These are phyloP conservation scores for Phtheirospermum japonicum DNA, from an alignment of 257 asterid species.

Conservation along the genomic window DNA sequence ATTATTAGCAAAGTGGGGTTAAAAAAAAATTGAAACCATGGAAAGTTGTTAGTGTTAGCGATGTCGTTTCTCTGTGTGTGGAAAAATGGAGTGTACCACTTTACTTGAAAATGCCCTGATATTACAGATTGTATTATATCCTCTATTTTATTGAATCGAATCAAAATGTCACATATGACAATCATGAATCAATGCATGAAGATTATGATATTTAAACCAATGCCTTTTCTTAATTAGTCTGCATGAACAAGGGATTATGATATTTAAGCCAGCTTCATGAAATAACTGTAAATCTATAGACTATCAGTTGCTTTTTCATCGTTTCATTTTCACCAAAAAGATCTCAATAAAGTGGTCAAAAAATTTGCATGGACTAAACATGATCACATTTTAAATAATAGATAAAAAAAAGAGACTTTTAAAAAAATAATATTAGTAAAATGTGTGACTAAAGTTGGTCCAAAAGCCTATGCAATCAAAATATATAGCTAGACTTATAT, in stretches of 20 bases:
- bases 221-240: neutral
- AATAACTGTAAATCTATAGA: neutral
- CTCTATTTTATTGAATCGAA: neutral
- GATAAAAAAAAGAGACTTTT: neutral
- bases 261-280: neutral
- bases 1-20: slow-evolving; percentile 41
- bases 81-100: slow-evolving; percentile 74
- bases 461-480: slow-evolving; percentile 4
- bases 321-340: slow-evolving; percentile 29
- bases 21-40: slow-evolving; percentile 36
- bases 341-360: slow-evolving; percentile 32
- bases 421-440: slow-evolving; percentile 10
- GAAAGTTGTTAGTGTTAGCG: slow-evolving; percentile 28
- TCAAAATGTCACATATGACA: neutral
- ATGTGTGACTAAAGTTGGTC: slow-evolving; percentile 23
- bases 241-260: neutral
- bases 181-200: neutral
- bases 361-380: neutral
- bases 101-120: slow-evolving; percentile 38
- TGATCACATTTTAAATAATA: slow-evolving; percentile 24
- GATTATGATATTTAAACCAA: neutral
- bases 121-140: neutral
- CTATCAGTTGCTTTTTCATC: neutral
- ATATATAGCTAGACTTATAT: neutral
- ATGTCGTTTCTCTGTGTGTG: slow-evolving; percentile 29